Evolutionary conservation across 345 rosid species (phyloP), one percentile per base, ranked within the genome.

Genomic region (Citrus sp.): DNA sequence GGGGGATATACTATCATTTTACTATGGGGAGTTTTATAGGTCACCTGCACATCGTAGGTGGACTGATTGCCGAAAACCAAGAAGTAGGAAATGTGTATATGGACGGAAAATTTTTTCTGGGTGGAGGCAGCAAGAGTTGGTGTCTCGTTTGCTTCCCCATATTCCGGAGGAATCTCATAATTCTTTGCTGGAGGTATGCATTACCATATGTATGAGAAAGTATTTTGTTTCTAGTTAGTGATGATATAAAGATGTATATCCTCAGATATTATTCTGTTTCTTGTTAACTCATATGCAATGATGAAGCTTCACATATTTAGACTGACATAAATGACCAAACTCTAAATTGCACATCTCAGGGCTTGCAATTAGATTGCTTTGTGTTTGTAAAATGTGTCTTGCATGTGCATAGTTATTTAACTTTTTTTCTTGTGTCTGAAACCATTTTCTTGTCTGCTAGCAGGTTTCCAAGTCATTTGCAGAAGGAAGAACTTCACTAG

Each of bases 41-140:
- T 88, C 92, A 55, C 81, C 85, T 49, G 78, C 59, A 28, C 87
- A 87, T 77, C 83, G n/a, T 40, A 85, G 89, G 49, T 90, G 98
- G 96, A 87, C 85, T 78, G 86, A 79, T 76, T 81, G 88, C 72
- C 84, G 86, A 59, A 90, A 88, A 84, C 80, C 80, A 72, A 86
- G 83, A 37, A 86, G 76, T 40, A 78, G 85, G 54, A 91, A 84
- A 76, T 87, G 88, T 63, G 81, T 84, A 37, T 80, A 60, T 64
- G 96, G 94, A 64, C 83, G 78, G 61, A 93, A 86, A 83, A 84
- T 90, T 61, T 90, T 91, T 79, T 80, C 90, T 24, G 92, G 91
- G 66, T 90, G 96, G 96, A 92, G 94, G 84, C 94, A 86, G 56
- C 89, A 91, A 28, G 86, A 88, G 83, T 78, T 93, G 74, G 70